Base-by-base conservation (phyloP, 495 filamentous ascomycete genomes). In the Trichoderma erinaceum region DNA sequence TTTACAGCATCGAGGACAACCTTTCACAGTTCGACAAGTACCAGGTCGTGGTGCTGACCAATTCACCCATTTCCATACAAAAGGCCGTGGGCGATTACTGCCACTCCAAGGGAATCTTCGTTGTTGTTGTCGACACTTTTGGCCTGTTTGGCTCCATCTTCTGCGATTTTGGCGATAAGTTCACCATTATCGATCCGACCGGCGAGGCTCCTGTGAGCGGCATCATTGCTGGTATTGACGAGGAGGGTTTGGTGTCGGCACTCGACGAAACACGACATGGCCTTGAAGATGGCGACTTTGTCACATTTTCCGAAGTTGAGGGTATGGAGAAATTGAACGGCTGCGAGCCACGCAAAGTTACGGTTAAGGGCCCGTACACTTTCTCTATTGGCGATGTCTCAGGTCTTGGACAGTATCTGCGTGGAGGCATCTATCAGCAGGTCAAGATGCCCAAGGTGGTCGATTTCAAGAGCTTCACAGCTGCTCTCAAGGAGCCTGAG, bases 391-490 rank as follows among this genome's bases (percentile, higher is more conserved):
- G 93, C 35, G 92, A 98, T 78, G 92, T 97, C 11, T 92, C 92
- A 18, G 87, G 84, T 4, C 83, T 97, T 48, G 93, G 94, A 29
- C 79, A 88, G 70, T 99, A 99, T 78, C 79, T 89, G 78, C 84
- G 89, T 50, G 94, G 94, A 29, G 96, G 96, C 67, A 83, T 97
- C 46, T 99, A 88, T 74, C 90, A 87, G 12, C 96, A 99, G 76
- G 93, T 97, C 72, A 99, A 98, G 83, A 96, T 96, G 93, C 93
- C 93, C 41, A 97, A 96, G 80, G 86, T 91, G 63, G 79, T 99
- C 71, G 88, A 96, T 72, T 99, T 98, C 80, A 90, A 95, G 77
- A 79, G 88, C 16, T 82, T 97, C 43, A 84, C 83, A 23, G 81
- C 84, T 52, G 87, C 96, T 69, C 77, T 97, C 43, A 90, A 90